Evolutionary conservation across 148 eudicot species (phyloP), one percentile per base, ranked within the genome.

Genomic region (Arbutus unedo): DNA sequence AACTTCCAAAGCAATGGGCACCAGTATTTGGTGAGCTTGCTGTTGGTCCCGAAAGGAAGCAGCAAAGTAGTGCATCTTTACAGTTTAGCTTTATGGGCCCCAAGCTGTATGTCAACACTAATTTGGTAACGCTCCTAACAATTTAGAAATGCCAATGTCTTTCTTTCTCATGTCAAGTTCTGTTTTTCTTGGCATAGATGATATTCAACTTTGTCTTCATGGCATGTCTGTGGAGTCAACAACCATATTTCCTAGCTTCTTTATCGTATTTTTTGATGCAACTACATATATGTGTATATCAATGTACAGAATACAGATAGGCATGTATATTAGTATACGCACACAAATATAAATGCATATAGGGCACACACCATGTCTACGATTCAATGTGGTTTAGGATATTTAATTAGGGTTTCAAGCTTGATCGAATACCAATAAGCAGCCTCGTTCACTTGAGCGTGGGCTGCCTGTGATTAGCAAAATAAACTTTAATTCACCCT

Each of bases 41-140:
- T 41, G 79, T 85, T 38, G 91, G 91, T 76, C 91, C 91, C 11
- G 91, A 89, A 67, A 86, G 83, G 82, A 85, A 87, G 81, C 91
- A 79, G 80, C 87, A 87, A 72, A 83, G 87, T 43, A 77, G 80
- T 80, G 89, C 90, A 77, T 82, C 91, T 50, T 84, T 89, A 71
- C 88, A 87, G 87, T 89, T 89, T 82, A 87, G 90, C 81, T 81
- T 89, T 75, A 84, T 87, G 89, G 91, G 91, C 75, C 91, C 91
- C 49, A 87, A 84, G 87, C 88, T 89, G 23, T 82, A 89, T 74
- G 91, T 89, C 49, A 89, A 89, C 76, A 86, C 90, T 15, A 80
- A 56, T 64, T 83, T 66, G 91, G 90, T 84, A 86, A 82, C 77
- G 31, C n/a, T 79, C 80, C 21, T 6, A 60, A 21, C 4, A 25